These are phyloP conservation scores for Balansia obtecta DNA, from an alignment of 2,329 filamentous ascomycete genomes.

Conservation along the genomic window DNA sequence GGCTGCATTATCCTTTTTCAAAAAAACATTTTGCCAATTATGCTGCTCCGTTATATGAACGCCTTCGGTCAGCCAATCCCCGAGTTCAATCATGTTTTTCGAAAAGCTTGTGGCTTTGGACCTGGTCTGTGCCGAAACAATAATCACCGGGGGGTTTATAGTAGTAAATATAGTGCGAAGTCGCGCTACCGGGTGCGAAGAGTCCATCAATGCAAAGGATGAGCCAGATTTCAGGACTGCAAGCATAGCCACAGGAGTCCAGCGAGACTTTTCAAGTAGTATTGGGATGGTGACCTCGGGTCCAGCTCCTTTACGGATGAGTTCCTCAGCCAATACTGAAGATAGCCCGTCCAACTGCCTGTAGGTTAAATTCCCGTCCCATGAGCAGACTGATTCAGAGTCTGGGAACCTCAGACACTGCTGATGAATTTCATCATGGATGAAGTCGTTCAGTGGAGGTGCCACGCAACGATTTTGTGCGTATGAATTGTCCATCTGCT, in stretches of 20 bases:
- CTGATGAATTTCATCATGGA: background rate
- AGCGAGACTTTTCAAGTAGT: slow-evolving; percentile 12
- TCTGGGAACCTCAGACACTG: background rate
- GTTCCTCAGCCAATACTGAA: background rate
- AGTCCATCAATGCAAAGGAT: slow-evolving; percentile 3
- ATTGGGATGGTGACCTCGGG: slow-evolving; percentile 7
- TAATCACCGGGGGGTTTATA: background rate
- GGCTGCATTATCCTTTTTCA: slow-evolving; percentile 4
- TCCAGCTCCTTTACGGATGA: background rate
- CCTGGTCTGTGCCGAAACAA: background rate
- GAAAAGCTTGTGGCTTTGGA: background rate
- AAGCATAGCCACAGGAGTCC: slow-evolving; percentile 12
- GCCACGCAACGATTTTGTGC: background rate
- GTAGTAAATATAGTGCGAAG: background rate
- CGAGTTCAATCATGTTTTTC: background rate
- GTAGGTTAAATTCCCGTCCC: background rate
- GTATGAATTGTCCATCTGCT: background rate
- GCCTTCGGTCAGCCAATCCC: background rate
- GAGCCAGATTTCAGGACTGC: slow-evolving; percentile 16
- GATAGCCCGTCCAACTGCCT: background rate
- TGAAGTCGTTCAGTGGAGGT: background rate
- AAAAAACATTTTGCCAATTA: background rate
- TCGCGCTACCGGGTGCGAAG: background rate
- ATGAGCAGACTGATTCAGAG: background rate
- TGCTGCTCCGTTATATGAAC: background rate